Evolutionary conservation across 208 protist species (phyloP), one percentile per base, ranked within the genome.

Genomic region (Trypanosoma congolense): DNA sequence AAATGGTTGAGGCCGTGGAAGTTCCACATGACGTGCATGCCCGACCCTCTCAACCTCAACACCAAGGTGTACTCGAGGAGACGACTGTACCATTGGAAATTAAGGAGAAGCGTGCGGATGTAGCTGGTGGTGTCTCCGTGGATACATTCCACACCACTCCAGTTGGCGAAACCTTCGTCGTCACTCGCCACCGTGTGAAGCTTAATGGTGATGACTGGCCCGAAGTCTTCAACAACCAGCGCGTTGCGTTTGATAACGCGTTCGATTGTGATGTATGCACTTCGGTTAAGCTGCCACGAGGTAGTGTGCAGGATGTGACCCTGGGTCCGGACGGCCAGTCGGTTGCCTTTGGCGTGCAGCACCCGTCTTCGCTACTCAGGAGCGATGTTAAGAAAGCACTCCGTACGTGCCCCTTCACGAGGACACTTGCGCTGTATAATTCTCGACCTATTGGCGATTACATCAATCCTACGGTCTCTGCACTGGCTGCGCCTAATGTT

Each of bases 171-270:
- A 43, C 44, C 14, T n/a, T 51, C 3, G 53, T 70, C 12, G 66
- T 70, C 9, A 81, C 65, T 5, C 59, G 40, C 10, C 80, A 81
- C 64, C 52, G 67, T 42, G 66, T 78, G 4, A 35, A 48, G n/a
- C 68, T 83, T 24, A 52, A 73, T 4, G 76, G 80, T 12, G 53
- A 63, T 3, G 52, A 64, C 21, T 83, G 73, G 73, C 57, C 43
- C 0, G 33, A 50, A 1, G 70, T 85, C 2, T 9, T 80, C 16
- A 30, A 53, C 0, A 30, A 56, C 31, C 52, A 72, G 21, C 63
- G 47, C 19, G 41, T 47, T 0, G 61, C 51, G 4, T 58, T 85
- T 10, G 26, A 59, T 3, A 18, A 53, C 0, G 66, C 70, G 18
- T 74, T 83, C 40, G 66, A 63, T 8, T 1, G 6, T 0, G 77